These are phyloP conservation scores for Didymella arachidicola DNA, from an alignment of 2,329 filamentous ascomycete genomes.

Conservation along the genomic window DNA sequence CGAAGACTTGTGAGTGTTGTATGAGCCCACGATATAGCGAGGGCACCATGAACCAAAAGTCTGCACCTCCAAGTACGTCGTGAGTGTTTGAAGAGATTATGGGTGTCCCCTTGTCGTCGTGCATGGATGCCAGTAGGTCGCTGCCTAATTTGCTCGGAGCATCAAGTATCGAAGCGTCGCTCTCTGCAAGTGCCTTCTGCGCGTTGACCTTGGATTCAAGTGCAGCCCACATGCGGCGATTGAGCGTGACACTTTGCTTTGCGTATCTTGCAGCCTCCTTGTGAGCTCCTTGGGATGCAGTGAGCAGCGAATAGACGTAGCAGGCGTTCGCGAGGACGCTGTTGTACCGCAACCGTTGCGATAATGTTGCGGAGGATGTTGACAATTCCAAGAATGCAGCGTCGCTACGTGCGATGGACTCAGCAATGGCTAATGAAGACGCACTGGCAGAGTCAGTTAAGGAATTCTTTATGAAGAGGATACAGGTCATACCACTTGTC, in stretches of 20 bases:
- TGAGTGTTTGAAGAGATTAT: conserved; percentile 54
- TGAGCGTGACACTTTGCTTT: conserved; percentile 58
- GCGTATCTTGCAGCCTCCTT: conserved; percentile 58
- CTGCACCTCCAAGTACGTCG: conserved; percentile 64
- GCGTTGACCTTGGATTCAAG: conserved; percentile 54
- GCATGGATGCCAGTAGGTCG: conserved; percentile 41
- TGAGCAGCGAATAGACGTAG: conserved; percentile 70
- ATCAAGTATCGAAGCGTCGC: conserved; percentile 29
- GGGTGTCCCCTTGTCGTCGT: conserved; percentile 40
- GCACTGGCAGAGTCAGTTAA: conserved; percentile 35
- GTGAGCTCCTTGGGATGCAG: conserved; percentile 63
- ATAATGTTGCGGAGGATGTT: conserved; percentile 44
- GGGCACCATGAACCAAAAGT: conserved; percentile 81
- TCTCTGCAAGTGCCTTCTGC: conserved; percentile 28
- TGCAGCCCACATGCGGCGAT: conserved; percentile 61
- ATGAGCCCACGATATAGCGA: conserved; percentile 75
- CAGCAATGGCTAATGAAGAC: conserved; percentile 41
- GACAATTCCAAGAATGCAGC: conserved; percentile 39
- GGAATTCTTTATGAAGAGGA: too few species aligned
- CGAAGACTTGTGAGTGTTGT: conserved; percentile 79
- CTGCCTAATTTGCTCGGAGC: conserved; percentile 26
- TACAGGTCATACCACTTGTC: conserved; percentile 61
- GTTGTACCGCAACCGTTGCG: conserved; percentile 54
- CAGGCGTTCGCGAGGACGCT: conserved; percentile 66
- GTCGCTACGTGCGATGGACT: conserved; percentile 41